These are phyloP conservation scores for Posidonia australis DNA, from an alignment of 106 monocot species.

Conservation along the genomic window DNA sequence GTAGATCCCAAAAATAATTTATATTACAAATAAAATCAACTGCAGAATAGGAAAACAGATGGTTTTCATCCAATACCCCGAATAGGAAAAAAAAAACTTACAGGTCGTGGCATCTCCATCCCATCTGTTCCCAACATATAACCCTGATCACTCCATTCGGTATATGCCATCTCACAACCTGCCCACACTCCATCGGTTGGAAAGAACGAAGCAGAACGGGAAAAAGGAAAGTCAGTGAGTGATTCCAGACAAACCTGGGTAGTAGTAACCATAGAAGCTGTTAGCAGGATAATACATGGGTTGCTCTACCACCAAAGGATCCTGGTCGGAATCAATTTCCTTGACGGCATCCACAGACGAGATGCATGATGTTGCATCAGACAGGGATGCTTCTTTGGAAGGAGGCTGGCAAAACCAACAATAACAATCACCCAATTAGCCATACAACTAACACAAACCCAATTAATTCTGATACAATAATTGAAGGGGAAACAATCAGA, in stretches of 20 bases:
- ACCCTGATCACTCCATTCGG: conserved; percentile 39
- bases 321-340: conserved; percentile 55
- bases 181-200: neutral
- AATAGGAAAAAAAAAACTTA: conserved; percentile 22
- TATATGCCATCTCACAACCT: conserved; percentile 24
- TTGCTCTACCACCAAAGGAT: conserved; percentile 28
- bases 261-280: conserved; percentile 55
- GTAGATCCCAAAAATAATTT: too few relatives aligned
- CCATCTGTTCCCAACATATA: conserved; percentile 33
- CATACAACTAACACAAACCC: neutral
- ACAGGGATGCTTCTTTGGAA: conserved; percentile 38
- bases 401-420: neutral
- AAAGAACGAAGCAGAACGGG: neutral
- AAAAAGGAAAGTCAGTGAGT: neutral
- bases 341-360: conserved; percentile 54
- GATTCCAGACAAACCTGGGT: conserved; percentile 46
- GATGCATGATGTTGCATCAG: conserved; percentile 62
- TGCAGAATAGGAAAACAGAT: neutral
- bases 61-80: neutral
- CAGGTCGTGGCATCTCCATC: conserved; percentile 35
- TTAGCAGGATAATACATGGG: conserved; percentile 33
- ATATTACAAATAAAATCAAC: too few relatives aligned
- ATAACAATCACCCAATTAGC: neutral
- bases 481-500: neutral
- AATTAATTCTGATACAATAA: neutral